Percentiles rank a stretch among this genome's conserved stretches.
These are phyloP conservation scores for Penstemon barbatus DNA, from an alignment of 257 asterid species.

Conservation along the genomic window DNA sequence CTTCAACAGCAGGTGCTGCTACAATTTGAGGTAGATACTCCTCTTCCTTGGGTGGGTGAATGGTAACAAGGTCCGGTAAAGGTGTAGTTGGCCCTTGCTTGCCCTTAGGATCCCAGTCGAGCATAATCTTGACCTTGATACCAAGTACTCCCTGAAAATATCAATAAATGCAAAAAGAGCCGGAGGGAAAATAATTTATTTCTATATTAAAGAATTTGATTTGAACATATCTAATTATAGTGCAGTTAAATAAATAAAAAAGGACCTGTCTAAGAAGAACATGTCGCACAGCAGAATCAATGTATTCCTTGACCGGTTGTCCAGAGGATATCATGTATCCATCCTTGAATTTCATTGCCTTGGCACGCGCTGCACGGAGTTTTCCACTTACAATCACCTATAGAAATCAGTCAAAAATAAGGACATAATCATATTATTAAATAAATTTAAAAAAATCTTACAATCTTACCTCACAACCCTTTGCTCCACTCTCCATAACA, in stretches of 20 bases:
- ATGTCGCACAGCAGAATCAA: conserved; percentile 33
- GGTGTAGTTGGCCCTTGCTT: conserved; percentile 61
- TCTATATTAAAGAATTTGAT: neutral
- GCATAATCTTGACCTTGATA: conserved; percentile 70
- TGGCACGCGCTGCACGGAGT: conserved; percentile 32
- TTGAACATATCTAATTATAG: too few species aligned
- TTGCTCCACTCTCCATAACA: conserved; percentile 36
- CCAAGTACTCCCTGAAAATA: conserved; percentile 59
- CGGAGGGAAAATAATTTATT: too few species aligned
- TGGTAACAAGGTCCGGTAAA: conserved; percentile 57
- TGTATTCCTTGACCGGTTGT: conserved; percentile 32
- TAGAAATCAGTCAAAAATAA: neutral
- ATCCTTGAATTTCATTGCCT: conserved; percentile 50
- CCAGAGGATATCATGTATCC: conserved; percentile 56
- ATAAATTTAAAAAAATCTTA: neutral
- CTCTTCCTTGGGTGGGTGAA: conserved; percentile 67
- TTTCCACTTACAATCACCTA: conserved; percentile 36
- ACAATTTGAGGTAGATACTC: conserved; percentile 32
- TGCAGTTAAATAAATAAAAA: neutral
- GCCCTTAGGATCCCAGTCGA: conserved; percentile 66
- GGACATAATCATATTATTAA: neutral
- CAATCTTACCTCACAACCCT: conserved; percentile 34
- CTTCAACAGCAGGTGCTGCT: conserved; percentile 35
- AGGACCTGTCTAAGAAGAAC: conserved; percentile 33
- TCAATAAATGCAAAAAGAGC: neutral